phyloP scores from a whole-genome alignment of 2,329 filamentous ascomycete species.

The Helicocarpus griseus region DNA sequence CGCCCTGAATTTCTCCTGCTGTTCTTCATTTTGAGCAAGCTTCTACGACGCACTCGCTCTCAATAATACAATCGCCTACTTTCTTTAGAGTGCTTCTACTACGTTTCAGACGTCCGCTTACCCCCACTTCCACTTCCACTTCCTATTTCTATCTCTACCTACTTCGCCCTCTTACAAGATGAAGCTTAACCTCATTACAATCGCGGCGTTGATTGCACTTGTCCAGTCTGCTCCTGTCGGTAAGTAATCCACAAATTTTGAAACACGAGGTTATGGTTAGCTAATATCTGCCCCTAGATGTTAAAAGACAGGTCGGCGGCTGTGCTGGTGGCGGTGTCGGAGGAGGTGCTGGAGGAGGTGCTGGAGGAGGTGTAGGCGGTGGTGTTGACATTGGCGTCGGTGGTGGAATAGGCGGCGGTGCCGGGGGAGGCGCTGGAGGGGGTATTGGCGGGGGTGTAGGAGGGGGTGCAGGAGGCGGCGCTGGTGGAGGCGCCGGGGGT shows the following conservation, averaged over 20 bases:
- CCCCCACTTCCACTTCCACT: background rate
- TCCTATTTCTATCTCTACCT: background rate
- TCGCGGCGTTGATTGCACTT: background rate
- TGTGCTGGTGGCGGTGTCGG: too few relatives aligned
- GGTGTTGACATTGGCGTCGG: background rate
- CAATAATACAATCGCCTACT: background rate
- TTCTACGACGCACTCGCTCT: too few relatives aligned
- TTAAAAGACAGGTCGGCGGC: background rate
- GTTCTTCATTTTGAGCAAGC: background rate
- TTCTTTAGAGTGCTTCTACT: background rate
- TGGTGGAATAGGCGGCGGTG: background rate
- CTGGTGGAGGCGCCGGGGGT: background rate
- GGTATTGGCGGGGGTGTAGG: background rate
- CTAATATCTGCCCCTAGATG: background rate
- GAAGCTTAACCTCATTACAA: background rate
- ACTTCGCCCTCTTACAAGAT: background rate
- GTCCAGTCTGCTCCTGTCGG: background rate
- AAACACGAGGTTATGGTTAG: background rate
- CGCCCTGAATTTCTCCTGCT: background rate
- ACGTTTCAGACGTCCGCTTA: background rate
- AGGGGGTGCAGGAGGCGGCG: background rate
- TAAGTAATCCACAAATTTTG: background rate
- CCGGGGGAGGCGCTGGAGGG: too few relatives aligned
- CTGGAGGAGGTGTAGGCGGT: background rate
- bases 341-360: background rate